Percentiles rank a stretch among this genome's conserved stretches.
Conservation (phyloP, 2,329 filamentous ascomycete species). For the Didymellaceae sp. region DNA sequence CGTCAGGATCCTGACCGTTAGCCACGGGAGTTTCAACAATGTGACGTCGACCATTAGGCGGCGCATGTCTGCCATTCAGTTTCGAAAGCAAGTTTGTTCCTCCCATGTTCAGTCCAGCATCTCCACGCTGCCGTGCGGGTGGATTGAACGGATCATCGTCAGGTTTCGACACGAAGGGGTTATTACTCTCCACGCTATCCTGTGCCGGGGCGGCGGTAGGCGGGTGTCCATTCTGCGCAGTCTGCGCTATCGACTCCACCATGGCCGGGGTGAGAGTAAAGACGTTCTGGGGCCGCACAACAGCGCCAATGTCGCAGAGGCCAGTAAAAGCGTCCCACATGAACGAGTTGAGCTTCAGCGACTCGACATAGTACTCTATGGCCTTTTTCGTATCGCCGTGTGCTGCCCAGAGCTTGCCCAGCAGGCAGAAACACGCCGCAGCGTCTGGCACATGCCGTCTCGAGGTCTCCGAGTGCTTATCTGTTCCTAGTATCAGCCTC, state of each 20-base stretch:
- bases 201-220: constrained; percentile 20
- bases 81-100: constrained; percentile 50
- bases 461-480: constrained; percentile 76
- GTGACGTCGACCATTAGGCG: constrained; percentile 30
- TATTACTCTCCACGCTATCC: constrained; percentile 31
- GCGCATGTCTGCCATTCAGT: constrained; percentile 52
- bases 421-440: constrained; percentile 79
- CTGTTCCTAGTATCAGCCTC: constrained; percentile 44
- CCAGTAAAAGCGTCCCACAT: constrained; percentile 97
- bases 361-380: constrained; percentile 83
- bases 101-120: constrained; percentile 45
- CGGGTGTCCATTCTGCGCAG: constrained; percentile 30
- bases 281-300: constrained; percentile 81
- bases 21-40: constrained; percentile 57
- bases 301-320: constrained; percentile 82
- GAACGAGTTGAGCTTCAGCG: constrained; percentile 88
- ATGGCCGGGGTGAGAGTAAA: constrained; percentile 78
- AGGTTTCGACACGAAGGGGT: constrained; percentile 46
- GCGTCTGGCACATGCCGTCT: constrained; percentile 81
- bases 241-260: constrained; percentile 55
- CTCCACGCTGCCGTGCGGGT: constrained; percentile 37
- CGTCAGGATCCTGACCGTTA: constrained; percentile 48
- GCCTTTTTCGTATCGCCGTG: constrained; percentile 83
- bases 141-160: constrained; percentile 56
- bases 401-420: constrained; percentile 85